phyloP scores from a whole-genome alignment of 352 stramenopile species.

The Thalassiosira pacifica region DNA sequence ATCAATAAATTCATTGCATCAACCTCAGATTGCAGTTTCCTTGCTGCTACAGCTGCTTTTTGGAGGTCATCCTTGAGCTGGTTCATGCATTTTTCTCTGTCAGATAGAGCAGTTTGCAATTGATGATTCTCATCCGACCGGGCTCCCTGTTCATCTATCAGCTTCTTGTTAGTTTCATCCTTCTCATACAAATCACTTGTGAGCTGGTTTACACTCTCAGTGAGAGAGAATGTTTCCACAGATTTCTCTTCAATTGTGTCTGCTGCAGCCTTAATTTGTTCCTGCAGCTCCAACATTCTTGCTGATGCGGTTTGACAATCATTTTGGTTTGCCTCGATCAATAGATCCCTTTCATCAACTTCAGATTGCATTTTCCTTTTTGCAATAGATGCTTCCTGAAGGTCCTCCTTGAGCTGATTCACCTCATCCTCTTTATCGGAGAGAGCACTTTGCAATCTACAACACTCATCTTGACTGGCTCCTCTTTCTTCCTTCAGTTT shows the following conservation, averaged over 20 bases:
- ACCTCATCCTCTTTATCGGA: not conserved
- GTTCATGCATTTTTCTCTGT: constrained; percentile 5
- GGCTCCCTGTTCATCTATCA: constrained; percentile 16
- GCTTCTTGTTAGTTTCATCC: constrained; percentile 27
- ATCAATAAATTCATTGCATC: not conserved
- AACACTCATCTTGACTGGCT: not conserved
- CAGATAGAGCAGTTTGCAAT: constrained; percentile 8
- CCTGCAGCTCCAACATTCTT: constrained; percentile 17
- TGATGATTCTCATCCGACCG: constrained; percentile 19
- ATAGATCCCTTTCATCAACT: constrained; percentile 1
- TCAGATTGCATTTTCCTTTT: constrained; percentile 27
- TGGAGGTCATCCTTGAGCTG: constrained; percentile 13
- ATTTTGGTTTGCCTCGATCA: constrained; percentile 9
- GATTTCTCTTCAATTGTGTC: constrained; percentile 25
- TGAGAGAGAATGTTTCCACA: constrained; percentile 24
- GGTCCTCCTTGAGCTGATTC: not conserved
- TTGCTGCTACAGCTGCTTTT: not conserved
- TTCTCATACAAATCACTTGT: constrained; percentile 25
- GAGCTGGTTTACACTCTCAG: constrained; percentile 16
- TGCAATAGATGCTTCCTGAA: constrained; percentile 17
- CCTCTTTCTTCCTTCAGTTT: not conserved
- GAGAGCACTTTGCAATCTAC: not conserved
- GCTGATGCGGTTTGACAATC: not conserved
- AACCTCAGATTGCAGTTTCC: constrained; percentile 4
- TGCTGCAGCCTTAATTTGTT: constrained; percentile 30